Evolutionary conservation across 1,284 basidiomycete species (phyloP).

Genomic region (Somion occarium): DNA sequence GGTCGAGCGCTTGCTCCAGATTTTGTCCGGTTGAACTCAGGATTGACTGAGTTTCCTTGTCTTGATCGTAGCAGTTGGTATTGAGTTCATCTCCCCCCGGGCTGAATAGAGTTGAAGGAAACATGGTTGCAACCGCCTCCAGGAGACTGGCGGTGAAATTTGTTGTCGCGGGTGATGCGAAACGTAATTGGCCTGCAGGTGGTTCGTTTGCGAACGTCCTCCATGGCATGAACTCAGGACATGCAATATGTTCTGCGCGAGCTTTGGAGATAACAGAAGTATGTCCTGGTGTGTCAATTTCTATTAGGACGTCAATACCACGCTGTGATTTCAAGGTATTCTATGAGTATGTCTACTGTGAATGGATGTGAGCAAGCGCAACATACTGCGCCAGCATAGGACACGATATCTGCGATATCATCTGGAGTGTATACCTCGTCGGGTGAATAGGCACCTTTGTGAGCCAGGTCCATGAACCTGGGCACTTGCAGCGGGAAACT

Average conservation of each 20-base stretch:
- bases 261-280: slow-evolving; percentile 62
- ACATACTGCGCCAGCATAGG: slow-evolving; percentile 67
- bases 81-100: slow-evolving; percentile 87
- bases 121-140: slow-evolving; percentile 34
- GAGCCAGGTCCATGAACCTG: slow-evolving; percentile 56
- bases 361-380: not conserved
- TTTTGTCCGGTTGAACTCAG: slow-evolving; percentile 46
- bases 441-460: slow-evolving; percentile 66
- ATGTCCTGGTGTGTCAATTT: slow-evolving; percentile 77
- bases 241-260: slow-evolving; percentile 73
- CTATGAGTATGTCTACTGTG: not conserved
- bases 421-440: slow-evolving; percentile 50
- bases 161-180: slow-evolving; percentile 42
- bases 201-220: slow-evolving; percentile 65
- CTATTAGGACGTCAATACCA: slow-evolving; percentile 74
- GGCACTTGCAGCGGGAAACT: slow-evolving; percentile 72
- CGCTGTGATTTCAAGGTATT: slow-evolving; percentile 34
- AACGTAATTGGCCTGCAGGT: slow-evolving; percentile 78
- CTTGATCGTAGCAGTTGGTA: slow-evolving; percentile 58
- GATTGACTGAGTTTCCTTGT: slow-evolving; percentile 50
- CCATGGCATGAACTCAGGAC: slow-evolving; percentile 62
- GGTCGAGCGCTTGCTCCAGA: slow-evolving; percentile 57
- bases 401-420: slow-evolving; percentile 61
- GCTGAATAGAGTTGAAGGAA: slow-evolving; percentile 61
- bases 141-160: slow-evolving; percentile 46